phyloP scores from a whole-genome alignment of 331 rosid genomes.

The Acacia pycnantha region DNA sequence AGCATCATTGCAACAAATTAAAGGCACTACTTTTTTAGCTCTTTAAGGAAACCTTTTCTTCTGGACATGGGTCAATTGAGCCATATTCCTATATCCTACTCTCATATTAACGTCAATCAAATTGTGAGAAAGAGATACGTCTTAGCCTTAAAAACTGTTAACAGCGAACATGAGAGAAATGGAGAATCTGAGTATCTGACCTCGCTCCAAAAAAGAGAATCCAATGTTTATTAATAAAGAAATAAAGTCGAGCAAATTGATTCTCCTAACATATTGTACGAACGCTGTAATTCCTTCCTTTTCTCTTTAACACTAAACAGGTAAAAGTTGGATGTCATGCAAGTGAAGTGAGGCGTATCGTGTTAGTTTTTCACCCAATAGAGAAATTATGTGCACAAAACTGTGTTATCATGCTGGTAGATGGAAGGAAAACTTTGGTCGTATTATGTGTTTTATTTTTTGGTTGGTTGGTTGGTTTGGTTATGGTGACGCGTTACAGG shows the following conservation, averaged over 20 bases:
- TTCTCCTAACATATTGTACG: neutral
- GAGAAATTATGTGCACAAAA: conserved; percentile 17
- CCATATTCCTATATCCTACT: conserved; percentile 22
- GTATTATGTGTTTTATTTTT: neutral
- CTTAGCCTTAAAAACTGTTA: neutral
- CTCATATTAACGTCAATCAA: neutral
- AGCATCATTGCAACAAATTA: conserved; percentile 56
- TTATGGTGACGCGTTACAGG: conserved; percentile 31
- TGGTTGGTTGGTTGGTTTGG: conserved; percentile 45
- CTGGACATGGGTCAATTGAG: conserved; percentile 27
- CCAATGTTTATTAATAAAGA: conserved; percentile 51
- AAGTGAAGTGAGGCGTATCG: neutral
- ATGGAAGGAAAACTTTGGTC: conserved; percentile 49
- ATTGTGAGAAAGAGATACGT: neutral
- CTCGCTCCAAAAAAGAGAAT: conserved; percentile 47
- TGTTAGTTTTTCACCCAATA: neutral
- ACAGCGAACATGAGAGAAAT: conserved; percentile 17
- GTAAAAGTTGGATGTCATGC: neutral
- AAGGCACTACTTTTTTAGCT: conserved; percentile 23
- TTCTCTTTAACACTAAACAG: neutral
- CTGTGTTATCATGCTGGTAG: conserved; percentile 52
- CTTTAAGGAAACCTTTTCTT: conserved; percentile 32
- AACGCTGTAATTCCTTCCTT: neutral
- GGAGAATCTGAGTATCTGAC: conserved; percentile 28
- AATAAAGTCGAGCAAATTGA: neutral